Percentiles rank a stretch among this genome's conserved stretches.
phyloP scores from a whole-genome alignment of 2,329 filamentous ascomycete species.

The Periconia sp. region DNA sequence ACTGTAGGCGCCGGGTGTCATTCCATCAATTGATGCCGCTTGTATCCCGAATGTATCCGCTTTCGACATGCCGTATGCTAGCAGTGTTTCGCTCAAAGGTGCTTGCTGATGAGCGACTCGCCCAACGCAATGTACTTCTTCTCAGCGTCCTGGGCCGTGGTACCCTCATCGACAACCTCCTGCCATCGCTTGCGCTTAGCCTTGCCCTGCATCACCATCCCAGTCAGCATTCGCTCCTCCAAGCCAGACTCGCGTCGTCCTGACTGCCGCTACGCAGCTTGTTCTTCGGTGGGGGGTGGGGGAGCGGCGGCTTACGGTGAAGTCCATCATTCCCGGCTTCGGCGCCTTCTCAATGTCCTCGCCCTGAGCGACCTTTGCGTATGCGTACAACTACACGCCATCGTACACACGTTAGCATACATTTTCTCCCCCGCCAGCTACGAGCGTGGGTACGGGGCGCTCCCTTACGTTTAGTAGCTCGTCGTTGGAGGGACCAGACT shows the following conservation, averaged over 20 bases:
- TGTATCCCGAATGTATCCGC: background rate
- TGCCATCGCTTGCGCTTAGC: slow-evolving; percentile 82
- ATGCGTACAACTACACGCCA: slow-evolving; percentile 57
- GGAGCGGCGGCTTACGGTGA: slow-evolving; percentile 60
- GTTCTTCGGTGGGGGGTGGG: background rate
- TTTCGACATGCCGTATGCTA: background rate
- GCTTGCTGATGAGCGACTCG: slow-evolving; percentile 72
- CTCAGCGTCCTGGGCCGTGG: slow-evolving; percentile 72
- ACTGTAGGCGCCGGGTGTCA: too few relatives aligned
- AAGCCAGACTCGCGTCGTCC: too few relatives aligned
- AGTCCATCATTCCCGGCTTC: slow-evolving; percentile 71
- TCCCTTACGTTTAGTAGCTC: slow-evolving; percentile 57
- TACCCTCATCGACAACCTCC: slow-evolving; percentile 67
- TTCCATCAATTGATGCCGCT: too few relatives aligned
- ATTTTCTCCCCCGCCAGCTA: background rate
- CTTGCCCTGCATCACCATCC: slow-evolving; percentile 67
- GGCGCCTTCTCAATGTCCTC: slow-evolving; percentile 49
- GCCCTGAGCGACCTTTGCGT: slow-evolving; percentile 51
- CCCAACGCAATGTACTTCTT: slow-evolving; percentile 76
- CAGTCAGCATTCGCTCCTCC: too few relatives aligned
- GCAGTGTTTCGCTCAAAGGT: slow-evolving; percentile 56
- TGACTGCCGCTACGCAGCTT: background rate
- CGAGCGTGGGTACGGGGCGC: background rate
- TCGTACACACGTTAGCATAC: background rate
- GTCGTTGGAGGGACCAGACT: slow-evolving; percentile 36